Evolutionary conservation across 2,329 filamentous ascomycete species (phyloP).

Genomic region (Allantophomopsis cytisporea): DNA sequence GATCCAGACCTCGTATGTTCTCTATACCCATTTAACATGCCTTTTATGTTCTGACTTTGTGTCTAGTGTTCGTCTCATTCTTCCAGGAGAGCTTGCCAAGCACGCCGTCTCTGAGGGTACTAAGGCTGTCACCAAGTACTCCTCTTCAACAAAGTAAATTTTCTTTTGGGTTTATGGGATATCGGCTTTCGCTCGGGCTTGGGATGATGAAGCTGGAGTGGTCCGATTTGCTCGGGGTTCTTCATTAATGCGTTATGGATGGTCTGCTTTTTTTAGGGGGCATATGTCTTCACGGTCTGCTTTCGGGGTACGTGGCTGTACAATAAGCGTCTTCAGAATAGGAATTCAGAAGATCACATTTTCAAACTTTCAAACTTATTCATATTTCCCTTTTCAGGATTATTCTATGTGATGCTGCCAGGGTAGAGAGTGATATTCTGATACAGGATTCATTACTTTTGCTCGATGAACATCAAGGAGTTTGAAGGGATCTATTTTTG

Average conservation of each 20-base stretch:
- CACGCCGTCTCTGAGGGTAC: constrained; percentile 98
- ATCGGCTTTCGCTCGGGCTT: constrained; percentile 38
- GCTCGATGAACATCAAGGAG: too few species aligned
- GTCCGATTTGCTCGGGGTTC: constrained; percentile 18
- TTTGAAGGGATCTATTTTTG: too few species aligned
- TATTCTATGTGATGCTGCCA: too few species aligned
- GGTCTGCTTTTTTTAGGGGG: constrained; percentile 49
- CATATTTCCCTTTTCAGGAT: too few species aligned
- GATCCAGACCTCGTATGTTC: constrained; percentile 83
- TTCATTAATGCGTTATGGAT: constrained; percentile 59
- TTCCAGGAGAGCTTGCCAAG: constrained; percentile 97
- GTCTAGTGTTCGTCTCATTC: constrained; percentile 74
- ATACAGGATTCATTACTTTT: too few species aligned
- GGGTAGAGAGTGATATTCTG: too few species aligned
- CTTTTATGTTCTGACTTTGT: constrained; percentile 1
- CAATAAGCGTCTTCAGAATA: constrained; percentile 35
- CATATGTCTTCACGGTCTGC: constrained; percentile 56
- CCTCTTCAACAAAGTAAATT: constrained; percentile 93
- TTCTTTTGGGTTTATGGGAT: constrained; percentile 36
- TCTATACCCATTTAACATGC: constrained; percentile 24
- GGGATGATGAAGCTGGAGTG: constrained; percentile 15
- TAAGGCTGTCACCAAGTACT: constrained; percentile 99
- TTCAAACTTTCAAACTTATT: not conserved
- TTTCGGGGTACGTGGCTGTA: constrained; percentile 60
- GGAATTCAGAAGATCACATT: constrained; percentile 16